Base-by-base conservation (phyloP, 441 rosid species). In the Aleurites moluccanus region DNA sequence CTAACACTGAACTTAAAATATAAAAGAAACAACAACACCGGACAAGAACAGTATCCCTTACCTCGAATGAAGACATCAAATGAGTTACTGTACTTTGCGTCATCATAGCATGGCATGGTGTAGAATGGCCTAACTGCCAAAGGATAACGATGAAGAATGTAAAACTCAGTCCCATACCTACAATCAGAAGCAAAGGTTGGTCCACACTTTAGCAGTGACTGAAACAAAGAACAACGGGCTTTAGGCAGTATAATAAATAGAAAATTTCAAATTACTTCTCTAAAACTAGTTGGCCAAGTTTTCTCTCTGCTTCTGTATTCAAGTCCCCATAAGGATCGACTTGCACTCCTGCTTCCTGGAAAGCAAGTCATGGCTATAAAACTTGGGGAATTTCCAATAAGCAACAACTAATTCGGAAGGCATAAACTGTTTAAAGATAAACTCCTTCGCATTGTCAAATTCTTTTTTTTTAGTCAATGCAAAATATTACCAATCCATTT, bases 41-140 rank as follows among this genome's bases (percentile, higher is more conserved):
- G 33, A 4, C 2, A 33, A 14, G 13, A 23, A 23, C n/a, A 35
- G 40, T 35, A 5, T 65, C 3, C 10, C 62, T 76, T 81, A 89
- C 99, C 98, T 90, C 95, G 84, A 75, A 95, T 87, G 66, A 95
- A 95, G 80, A 93, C 98, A 81, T 95, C 98, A 80, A 95, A 93
- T 49, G 97, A 95, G 83, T 93, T 93, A 67, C 97, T 93, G 85
- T 91, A 93, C 23, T 77, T 84, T n/a, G 92, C 40, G 82, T 88
- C 80, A 78, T 91, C 98, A 18, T 83, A 82, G 82, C 96, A 92
- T 45, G 96, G 90, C 99, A 93, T 93, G 20, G 98, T 95, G 83
- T 95, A 93, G 84, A 93, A 95, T 60, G 97, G 97, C 80, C 97
- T 89, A 28, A 89, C 92, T 64, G 92, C 92, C 79, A 82, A 56